A percentile compares a stretch with the other conserved stretches of the same genome.
Evolutionary conservation across 305 asterid genomes (phyloP).

Genomic region (Ajuga reptans): DNA sequence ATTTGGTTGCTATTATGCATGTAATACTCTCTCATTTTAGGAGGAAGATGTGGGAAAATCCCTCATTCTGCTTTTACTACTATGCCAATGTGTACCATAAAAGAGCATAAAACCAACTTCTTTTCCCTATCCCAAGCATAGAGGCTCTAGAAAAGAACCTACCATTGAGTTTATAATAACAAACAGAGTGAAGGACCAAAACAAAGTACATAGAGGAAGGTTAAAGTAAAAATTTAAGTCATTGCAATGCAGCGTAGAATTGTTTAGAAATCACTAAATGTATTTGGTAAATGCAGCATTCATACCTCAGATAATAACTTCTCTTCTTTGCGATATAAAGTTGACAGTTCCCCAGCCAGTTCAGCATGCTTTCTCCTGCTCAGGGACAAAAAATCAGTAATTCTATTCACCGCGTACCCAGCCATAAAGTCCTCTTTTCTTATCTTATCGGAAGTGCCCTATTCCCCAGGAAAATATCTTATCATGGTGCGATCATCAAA

Average conservation of each 20-base stretch:
- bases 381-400: constrained; percentile 16
- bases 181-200: not conserved
- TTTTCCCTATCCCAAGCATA: not conserved
- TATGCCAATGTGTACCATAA: not conserved
- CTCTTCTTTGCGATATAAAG: constrained; percentile 76
- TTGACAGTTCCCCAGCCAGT: constrained; percentile 81
- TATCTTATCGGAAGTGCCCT: no score
- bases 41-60: not conserved
- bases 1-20: constrained; percentile 1
- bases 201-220: not conserved
- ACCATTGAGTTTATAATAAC: not conserved
- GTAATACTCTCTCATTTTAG: not conserved
- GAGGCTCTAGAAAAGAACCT: not conserved
- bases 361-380: constrained; percentile 97
- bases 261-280: constrained; percentile 3
- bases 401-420: not conserved
- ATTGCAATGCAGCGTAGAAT: constrained; percentile 1
- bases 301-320: constrained; percentile 81
- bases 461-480: no score
- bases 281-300: constrained; percentile 15
- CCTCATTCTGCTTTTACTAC: not conserved
- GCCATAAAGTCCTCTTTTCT: no score
- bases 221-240: not conserved
- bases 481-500: no score
- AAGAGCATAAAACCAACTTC: not conserved